These are phyloP conservation scores for Fraxinus anomala DNA, from an alignment of 257 asterid species.

Conservation along the genomic window DNA sequence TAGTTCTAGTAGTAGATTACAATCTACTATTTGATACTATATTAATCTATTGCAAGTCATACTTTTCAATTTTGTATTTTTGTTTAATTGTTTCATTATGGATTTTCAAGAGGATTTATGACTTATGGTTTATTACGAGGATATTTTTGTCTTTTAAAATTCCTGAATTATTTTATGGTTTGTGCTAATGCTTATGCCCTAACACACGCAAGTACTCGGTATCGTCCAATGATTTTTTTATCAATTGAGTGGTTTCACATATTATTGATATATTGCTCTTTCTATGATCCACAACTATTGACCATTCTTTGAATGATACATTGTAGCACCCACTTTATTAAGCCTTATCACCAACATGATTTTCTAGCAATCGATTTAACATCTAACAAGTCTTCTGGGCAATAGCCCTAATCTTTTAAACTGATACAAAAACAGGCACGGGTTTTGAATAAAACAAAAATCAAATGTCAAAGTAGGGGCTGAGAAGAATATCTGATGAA, in stretches of 20 bases:
- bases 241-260: background rate
- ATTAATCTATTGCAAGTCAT: background rate
- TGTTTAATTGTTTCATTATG: background rate
- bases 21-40: background rate
- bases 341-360: background rate
- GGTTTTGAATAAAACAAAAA: background rate
- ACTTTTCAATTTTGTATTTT: no score
- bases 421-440: background rate
- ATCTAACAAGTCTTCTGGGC: background rate
- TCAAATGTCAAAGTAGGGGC: background rate
- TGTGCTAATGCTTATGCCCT: background rate
- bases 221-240: background rate
- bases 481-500: background rate
- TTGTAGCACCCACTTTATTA: background rate
- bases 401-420: background rate
- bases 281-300: background rate
- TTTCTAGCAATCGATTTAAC: conserved; percentile 9
- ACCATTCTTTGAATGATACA: background rate
- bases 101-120: background rate
- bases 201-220: background rate
- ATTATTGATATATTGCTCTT: background rate
- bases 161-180: background rate
- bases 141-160: background rate
- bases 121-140: background rate
- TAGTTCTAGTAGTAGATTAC: background rate